Evolutionary conservation across 2,329 filamentous ascomycete species (phyloP).

Genomic region (Trichoderma sp.): DNA sequence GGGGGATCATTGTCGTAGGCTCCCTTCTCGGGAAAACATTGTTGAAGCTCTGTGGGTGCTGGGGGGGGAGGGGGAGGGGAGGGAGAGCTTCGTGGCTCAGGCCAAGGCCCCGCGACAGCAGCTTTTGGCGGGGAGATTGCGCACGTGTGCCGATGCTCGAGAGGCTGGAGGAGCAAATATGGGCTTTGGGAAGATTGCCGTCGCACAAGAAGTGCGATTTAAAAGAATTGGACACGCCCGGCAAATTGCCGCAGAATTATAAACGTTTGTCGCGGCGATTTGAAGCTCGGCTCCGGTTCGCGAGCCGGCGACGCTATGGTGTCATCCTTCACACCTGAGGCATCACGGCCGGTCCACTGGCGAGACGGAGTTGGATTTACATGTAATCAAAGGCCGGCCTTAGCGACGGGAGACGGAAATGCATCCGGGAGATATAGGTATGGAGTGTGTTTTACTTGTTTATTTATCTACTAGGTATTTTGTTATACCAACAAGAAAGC

Average conservation of each 20-base stretch:
- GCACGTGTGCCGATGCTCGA: conserved; percentile 1
- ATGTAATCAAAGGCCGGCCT: background rate
- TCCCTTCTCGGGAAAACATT: conserved; percentile 26
- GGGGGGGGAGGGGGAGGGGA: no score
- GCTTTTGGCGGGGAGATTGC: conserved; percentile 1
- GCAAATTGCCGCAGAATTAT: conserved; percentile 12
- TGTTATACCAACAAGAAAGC: background rate
- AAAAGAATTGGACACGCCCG: background rate
- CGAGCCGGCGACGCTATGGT: conserved; percentile 18
- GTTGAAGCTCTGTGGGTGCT: conserved; percentile 21
- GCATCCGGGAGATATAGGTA: background rate
- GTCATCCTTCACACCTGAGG: conserved; percentile 21
- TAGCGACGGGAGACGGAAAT: background rate
- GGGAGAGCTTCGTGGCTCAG: background rate
- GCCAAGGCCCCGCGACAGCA: background rate
- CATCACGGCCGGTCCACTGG: conserved; percentile 10
- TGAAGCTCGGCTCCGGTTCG: conserved; percentile 15
- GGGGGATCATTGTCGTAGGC: conserved; percentile 35
- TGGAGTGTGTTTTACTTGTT: background rate
- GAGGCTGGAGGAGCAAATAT: background rate
- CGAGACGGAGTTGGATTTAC: background rate
- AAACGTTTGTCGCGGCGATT: background rate
- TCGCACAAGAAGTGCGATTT: background rate
- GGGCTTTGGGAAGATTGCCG: background rate
- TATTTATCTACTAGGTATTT: background rate